These are phyloP conservation scores for Pestalotiopsis sp. DNA, from an alignment of 2,329 filamentous ascomycete species.

Conservation along the genomic window DNA sequence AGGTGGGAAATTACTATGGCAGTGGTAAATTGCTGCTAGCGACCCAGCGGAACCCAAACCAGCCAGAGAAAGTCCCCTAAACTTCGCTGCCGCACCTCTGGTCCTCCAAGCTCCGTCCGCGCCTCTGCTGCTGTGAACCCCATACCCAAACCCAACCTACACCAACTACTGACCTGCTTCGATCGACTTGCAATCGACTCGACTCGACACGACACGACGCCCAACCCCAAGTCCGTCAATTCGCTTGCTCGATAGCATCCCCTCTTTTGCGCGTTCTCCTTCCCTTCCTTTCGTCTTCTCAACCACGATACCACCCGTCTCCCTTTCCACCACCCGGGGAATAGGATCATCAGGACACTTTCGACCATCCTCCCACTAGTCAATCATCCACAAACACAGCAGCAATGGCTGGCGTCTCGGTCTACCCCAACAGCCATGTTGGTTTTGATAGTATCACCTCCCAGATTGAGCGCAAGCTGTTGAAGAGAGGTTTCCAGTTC, in stretches of 20 bases:
- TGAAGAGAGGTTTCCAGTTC: slow-evolving; percentile 99
- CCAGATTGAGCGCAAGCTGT: slow-evolving; percentile 98
- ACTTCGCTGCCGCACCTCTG: slow-evolving; percentile 12
- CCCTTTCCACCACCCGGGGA: slow-evolving; percentile 28
- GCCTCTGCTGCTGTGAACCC: slow-evolving; percentile 14
- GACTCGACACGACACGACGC: slow-evolving; percentile 4
- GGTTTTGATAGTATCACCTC: slow-evolving; percentile 99
- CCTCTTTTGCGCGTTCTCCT: slow-evolving; percentile 16
- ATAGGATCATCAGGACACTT: neutral
- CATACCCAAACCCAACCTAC: neutral
- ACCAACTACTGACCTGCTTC: neutral
- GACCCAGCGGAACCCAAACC: neutral
- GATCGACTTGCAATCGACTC: neutral
- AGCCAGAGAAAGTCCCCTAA: slow-evolving; percentile 38
- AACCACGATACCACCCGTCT: slow-evolving; percentile 24
- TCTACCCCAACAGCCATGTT: slow-evolving; percentile 95
- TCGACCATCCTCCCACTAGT: neutral
- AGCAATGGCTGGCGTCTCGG: slow-evolving; percentile 69
- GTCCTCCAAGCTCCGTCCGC: slow-evolving; percentile 15
- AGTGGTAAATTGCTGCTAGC: slow-evolving; percentile 31
- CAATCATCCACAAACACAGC: slow-evolving; percentile 27
- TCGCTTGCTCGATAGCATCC: slow-evolving; percentile 12
- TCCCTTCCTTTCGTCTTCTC: slow-evolving; percentile 20
- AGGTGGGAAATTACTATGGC: slow-evolving; percentile 50
- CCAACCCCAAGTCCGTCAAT: slow-evolving; percentile 1